Base-by-base conservation (phyloP, 164 flowering plant genomes). In the Magnolia kwangsiensis region DNA sequence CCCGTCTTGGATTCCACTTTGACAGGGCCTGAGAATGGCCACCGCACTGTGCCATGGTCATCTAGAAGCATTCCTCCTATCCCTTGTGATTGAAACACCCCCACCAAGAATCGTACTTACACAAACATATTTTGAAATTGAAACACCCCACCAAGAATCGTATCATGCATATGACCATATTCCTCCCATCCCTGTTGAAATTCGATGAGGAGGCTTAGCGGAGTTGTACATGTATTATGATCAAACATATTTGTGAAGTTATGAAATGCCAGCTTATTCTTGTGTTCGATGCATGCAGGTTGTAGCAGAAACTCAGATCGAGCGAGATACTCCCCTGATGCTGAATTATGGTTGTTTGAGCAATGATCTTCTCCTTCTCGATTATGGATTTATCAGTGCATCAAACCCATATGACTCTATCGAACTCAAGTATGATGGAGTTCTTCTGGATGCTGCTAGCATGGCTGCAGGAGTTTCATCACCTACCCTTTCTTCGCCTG, bases 401-500 rank as follows among this genome's bases (percentile, higher is more conserved):
- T 85, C 95, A 74, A 96, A 96, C 69, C 95, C 95, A 1, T 89
- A 90, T 75, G 99, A 96, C 80, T 80, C 79, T 79, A 86, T 96
- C 78, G 97, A 96, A 81, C 97, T 96, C 51, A 90, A 78, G 75
- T 96, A 96, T 79, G 97, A 94, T 84, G 89, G 88, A 71, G 89
- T 86, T 76, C 90, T 96, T 77, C 83, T 94, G 31, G 98, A 94
- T 83, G 95, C 95, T 76, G 97, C 97, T 72, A 92, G 98, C 84
- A 87, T 88, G 88, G 95, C 95, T 50, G 93, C 93, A 14, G 99
- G 98, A 69, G 80, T 96, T 73, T 74, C 89, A 24, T 85, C 91
- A 51, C 87, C 94, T 11, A 88, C 81, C 76, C 91, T 91, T 81
- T 93, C 98, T 51, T 86, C 96, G 51, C 97, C 97, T 23, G 78